Conservation (phyloP, 2,329 filamentous ascomycete genomes). For the Fusarium compactum region DNA sequence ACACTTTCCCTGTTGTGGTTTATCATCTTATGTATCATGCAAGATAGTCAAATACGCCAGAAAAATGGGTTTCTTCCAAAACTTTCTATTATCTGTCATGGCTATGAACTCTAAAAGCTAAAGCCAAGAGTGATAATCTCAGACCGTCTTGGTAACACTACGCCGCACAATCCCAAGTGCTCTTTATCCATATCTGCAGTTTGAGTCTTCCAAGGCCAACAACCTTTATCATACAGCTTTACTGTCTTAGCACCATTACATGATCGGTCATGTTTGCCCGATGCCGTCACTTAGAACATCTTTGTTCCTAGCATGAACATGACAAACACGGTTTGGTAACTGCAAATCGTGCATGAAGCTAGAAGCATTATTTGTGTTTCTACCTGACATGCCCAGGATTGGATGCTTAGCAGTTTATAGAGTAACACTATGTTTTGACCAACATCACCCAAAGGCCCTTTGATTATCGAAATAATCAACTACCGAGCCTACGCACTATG, state of each 20-base stretch:
- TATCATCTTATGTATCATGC: not conserved
- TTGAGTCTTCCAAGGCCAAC: not conserved
- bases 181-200: not conserved
- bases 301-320: not conserved
- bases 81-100: not conserved
- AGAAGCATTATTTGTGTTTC: not conserved
- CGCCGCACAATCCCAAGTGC: not conserved
- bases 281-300: not conserved
- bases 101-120: not conserved
- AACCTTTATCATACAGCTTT: not conserved
- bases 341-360: conserved; percentile 8
- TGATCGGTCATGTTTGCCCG: conserved; percentile 7
- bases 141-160: not conserved
- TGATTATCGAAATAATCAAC: conserved; percentile 31
- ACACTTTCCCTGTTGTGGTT: conserved; percentile 18
- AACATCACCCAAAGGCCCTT: not conserved
- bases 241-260: not conserved
- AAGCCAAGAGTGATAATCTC: not conserved
- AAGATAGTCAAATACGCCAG: conserved; percentile 16
- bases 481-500: not conserved
- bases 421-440: not conserved
- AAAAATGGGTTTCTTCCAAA: not conserved
- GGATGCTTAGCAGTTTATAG: not conserved
- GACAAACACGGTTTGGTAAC: not conserved
- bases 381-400: not conserved